Evolutionary conservation across 495 filamentous ascomycete genomes (phyloP), one percentile per base, ranked within the genome.

Genomic region (Aspergillus affinis): DNA sequence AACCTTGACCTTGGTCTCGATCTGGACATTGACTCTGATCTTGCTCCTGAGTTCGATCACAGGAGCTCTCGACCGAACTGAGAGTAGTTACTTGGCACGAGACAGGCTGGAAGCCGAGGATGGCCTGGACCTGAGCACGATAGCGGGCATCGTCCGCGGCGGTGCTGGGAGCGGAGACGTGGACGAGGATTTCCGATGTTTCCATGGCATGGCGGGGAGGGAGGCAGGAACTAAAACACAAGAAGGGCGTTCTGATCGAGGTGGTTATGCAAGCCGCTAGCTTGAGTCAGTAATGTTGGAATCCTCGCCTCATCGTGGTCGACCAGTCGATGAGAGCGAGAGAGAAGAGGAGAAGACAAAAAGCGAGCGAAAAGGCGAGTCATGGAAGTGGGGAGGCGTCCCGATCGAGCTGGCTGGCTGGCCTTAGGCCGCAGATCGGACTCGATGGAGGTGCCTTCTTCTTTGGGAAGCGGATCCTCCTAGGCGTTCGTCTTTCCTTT

Each of bases 141-240:
- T 92, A 90, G 59, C 72, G 69, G 4, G 77, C 76, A 71, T 92
- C 89, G 61, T 91, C 86, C 47, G 64, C 65, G 27, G 69, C 78
- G 52, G 71, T 76, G 68, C 86, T 85, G 52, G 88, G 84, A 30
- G 87, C 89, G 32, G 83, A 77, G 64, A 87, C 79, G 70, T 91
- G 89, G 20, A 90, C 83, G 51, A 91, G 77, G 50, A 91, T 85
- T 74, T 91, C 87, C 49, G 70, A 61, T 32, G 57, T 55, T 48
- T 64, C 59, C 61, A 66, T 65, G 53, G 10, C 53, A 54, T 45
- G 20, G 41, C 27, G n/a, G 20, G 41, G 45, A 30, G 21, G 30
- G 50, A 52, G 41, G 29, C 26, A 32, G 17, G 27, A 50, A 44
- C 49, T 47, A n/a, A 21, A 19, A n/a, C 17, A 32, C 45, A 1